These are phyloP conservation scores for Blumeria graminis DNA, from an alignment of 2,329 filamentous ascomycete genomes.

Conservation along the genomic window DNA sequence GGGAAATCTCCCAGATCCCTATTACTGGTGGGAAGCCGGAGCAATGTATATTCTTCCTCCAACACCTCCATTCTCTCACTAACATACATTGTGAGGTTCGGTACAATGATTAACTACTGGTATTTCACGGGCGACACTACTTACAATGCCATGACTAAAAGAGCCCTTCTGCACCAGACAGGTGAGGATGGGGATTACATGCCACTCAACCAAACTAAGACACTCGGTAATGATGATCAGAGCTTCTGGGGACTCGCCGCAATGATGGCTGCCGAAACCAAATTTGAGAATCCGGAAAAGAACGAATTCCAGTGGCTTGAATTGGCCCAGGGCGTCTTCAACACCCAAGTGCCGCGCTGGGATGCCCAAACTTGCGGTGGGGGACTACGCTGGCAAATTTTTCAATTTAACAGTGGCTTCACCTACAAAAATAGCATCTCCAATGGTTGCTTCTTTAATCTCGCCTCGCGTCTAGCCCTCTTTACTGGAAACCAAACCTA, in stretches of 20 bases:
- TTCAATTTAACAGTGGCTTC: slow-evolving; percentile 58
- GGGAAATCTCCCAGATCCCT: slow-evolving; percentile 23
- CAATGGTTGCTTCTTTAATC: slow-evolving; percentile 36
- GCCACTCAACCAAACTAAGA: slow-evolving; percentile 45
- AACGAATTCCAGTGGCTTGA: slow-evolving; percentile 41
- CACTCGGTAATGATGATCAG: slow-evolving; percentile 52
- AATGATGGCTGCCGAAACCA: slow-evolving; percentile 46
- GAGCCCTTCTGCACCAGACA: slow-evolving; percentile 51
- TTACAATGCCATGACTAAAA: slow-evolving; percentile 42
- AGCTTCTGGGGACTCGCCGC: slow-evolving; percentile 50
- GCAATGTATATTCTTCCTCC: slow-evolving; percentile 25
- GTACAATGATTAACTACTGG: slow-evolving; percentile 60
- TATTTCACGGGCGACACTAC: slow-evolving; percentile 50
- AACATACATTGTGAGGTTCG: slow-evolving; percentile 26
- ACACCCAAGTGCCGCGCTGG: slow-evolving; percentile 53
- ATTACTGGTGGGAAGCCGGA: slow-evolving; percentile 30
- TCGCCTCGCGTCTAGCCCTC: slow-evolving; percentile 42
- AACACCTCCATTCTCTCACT: neutral
- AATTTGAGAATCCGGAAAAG: slow-evolving; percentile 30
- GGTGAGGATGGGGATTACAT: slow-evolving; percentile 54
- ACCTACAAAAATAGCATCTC: slow-evolving; percentile 50
- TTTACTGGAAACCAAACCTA: slow-evolving; percentile 63
- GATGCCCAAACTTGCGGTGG: slow-evolving; percentile 44
- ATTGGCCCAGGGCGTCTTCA: slow-evolving; percentile 59
- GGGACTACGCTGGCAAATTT: slow-evolving; percentile 68